Percentiles rank a stretch among this genome's conserved stretches.
phyloP scores from a whole-genome alignment of 805 yeast species.

The Pichia membranifaciens region DNA sequence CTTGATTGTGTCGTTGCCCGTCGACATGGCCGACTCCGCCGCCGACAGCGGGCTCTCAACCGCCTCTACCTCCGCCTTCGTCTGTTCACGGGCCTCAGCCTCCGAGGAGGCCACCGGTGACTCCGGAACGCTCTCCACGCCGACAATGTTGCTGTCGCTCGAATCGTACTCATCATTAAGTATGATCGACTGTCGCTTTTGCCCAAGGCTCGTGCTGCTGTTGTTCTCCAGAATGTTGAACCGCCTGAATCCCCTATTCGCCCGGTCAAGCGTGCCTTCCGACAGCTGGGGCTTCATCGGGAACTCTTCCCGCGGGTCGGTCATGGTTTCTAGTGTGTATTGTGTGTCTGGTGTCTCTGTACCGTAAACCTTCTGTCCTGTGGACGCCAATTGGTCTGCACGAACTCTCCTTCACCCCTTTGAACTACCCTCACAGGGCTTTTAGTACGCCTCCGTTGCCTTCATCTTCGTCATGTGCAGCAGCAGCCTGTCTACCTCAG shows the following conservation, averaged over 20 bases:
- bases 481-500: too few species aligned
- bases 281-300: constrained; percentile 1
- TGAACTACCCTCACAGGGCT: too few species aligned
- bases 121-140: neutral
- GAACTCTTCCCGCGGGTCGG: neutral
- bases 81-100: too few species aligned
- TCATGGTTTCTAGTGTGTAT: constrained; percentile 1
- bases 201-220: neutral
- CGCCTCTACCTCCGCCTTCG: neutral
- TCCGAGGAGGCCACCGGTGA: neutral
- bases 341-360: neutral
- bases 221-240: constrained; percentile 10
- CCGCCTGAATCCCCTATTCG: constrained; percentile 3
- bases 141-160: neutral
- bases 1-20: neutral
- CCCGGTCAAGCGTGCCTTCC: neutral
- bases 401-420: too few species aligned
- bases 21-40: neutral
- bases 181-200: constrained; percentile 19
- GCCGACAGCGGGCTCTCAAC: neutral
- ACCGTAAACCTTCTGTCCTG: too few species aligned
- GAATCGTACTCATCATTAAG: constrained; percentile 20
- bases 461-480: too few species aligned
- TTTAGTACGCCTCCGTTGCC: too few species aligned
- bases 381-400: too few species aligned